phyloP scores from a whole-genome alignment of 495 filamentous ascomycete genomes.

The Hypoxylon rickii region DNA sequence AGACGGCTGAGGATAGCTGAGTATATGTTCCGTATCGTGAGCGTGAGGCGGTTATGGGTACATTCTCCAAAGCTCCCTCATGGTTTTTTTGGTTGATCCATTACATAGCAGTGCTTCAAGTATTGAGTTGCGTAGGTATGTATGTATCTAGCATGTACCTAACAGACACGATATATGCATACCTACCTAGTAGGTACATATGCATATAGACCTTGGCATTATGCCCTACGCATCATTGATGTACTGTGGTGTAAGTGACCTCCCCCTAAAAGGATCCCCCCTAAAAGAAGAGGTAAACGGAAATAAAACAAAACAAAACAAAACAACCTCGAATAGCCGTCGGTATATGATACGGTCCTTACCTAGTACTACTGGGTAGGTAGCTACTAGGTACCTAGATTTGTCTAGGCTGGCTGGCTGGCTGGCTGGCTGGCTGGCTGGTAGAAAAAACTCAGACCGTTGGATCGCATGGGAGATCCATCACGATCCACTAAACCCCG shows the following conservation, averaged over 20 bases:
- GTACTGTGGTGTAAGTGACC: too few species aligned
- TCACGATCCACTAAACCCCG: conserved; percentile 34
- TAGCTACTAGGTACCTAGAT: not conserved
- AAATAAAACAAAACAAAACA: not conserved
- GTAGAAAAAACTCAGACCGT: conserved; percentile 30
- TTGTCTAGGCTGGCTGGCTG: conserved; percentile 20
- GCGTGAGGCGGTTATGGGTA: not conserved
- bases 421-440: too few species aligned
- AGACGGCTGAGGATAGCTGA: conserved; percentile 8
- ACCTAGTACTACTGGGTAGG: conserved; percentile 2
- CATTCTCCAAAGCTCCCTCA: too few species aligned
- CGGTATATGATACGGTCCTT: conserved; percentile 31
- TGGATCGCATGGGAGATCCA: conserved; percentile 33
- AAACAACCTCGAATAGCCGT: conserved; percentile 29
- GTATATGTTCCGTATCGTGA: not conserved
- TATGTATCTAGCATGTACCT: not conserved
- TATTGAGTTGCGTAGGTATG: not conserved
- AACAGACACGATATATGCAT: too few species aligned
- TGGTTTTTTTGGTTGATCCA: too few species aligned
- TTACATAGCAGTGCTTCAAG: not conserved
- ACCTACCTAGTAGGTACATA: not conserved
- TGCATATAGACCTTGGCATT: not conserved
- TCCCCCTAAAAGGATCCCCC: too few species aligned
- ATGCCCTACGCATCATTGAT: not conserved
- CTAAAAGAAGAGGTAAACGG: too few species aligned